phyloP scores from a whole-genome alignment of 225 moss, liverwort and hornwort genomes.

The Lunularia cruciata region DNA sequence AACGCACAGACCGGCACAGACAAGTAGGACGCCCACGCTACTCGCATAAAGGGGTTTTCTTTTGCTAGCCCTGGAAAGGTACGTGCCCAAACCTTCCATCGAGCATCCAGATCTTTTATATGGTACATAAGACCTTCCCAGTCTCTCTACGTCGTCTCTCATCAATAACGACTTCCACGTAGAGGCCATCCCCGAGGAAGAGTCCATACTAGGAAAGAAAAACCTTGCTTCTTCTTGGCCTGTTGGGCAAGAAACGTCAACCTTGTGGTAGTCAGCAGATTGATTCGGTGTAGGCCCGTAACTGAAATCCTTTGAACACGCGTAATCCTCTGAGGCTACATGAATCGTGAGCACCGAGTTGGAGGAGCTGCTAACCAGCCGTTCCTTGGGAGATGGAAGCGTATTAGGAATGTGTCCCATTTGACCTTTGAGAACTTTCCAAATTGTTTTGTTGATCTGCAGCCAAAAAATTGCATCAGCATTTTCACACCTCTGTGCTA shows the following conservation, averaged over 20 bases:
- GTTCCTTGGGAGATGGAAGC: not conserved
- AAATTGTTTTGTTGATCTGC: conserved; percentile 22
- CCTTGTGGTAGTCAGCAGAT: not conserved
- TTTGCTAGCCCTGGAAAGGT: conserved; percentile 47
- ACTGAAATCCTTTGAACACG: not conserved
- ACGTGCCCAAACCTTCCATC: conserved; percentile 19
- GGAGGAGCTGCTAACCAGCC: not conserved
- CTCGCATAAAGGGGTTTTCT: conserved; percentile 42
- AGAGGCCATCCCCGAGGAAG: not conserved
- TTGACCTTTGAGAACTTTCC: conserved; percentile 22
- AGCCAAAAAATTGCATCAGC: not conserved
- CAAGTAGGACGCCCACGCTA: conserved; percentile 52
- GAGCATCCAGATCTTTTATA: conserved; percentile 16
- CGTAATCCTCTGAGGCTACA: not conserved
- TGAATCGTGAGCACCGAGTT: not conserved
- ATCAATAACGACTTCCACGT: conserved; percentile 13
- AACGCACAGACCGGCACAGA: conserved; percentile 69
- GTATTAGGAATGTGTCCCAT: conserved; percentile 12
- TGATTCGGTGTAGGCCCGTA: not conserved
- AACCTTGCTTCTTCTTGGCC: conserved; percentile 17
- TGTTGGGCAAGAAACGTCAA: not conserved
- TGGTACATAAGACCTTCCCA: conserved; percentile 8
- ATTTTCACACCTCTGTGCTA: no score
- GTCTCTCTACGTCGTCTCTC: not conserved
- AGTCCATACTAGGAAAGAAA: conserved; percentile 11